Conservation (phyloP, 306 rosid genomes). For the Quercus parvula region DNA sequence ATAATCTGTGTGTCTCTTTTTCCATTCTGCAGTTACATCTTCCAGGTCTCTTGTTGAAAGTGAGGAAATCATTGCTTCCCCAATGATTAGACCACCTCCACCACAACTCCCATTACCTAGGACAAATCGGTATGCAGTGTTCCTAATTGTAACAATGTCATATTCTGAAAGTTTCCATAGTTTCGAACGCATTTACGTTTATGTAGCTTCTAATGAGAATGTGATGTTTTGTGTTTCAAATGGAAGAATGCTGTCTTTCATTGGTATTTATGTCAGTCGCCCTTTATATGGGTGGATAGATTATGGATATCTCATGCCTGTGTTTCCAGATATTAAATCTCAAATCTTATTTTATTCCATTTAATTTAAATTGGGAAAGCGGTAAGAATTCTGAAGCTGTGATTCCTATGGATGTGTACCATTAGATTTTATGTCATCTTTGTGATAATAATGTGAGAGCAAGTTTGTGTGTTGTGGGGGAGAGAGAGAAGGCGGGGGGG, state of each 20-base stretch:
- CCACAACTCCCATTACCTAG: too few species aligned
- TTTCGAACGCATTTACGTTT: background rate
- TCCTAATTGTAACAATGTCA: too few species aligned
- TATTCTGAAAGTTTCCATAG: background rate
- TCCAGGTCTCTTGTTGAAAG: too few species aligned
- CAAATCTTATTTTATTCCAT: background rate
- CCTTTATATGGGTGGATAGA: background rate
- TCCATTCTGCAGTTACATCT: slow-evolving; percentile 28
- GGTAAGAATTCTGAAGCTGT: background rate
- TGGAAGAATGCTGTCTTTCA: background rate
- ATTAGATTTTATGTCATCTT: background rate
- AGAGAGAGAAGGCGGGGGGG: too few species aligned
- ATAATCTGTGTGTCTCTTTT: slow-evolving; percentile 14
- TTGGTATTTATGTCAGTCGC: background rate
- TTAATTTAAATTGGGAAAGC: background rate
- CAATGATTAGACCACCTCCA: too few species aligned
- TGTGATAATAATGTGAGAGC: background rate
- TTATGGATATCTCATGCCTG: background rate
- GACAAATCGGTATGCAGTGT: too few species aligned
- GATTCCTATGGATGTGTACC: background rate
- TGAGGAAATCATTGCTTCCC: too few species aligned
- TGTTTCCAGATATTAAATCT: background rate
- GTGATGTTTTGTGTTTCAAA: background rate
- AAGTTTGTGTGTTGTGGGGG: background rate
- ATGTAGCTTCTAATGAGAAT: background rate